Evolutionary conservation across 2,329 filamentous ascomycete species (phyloP).

Genomic region (Cladosporium sp.): DNA sequence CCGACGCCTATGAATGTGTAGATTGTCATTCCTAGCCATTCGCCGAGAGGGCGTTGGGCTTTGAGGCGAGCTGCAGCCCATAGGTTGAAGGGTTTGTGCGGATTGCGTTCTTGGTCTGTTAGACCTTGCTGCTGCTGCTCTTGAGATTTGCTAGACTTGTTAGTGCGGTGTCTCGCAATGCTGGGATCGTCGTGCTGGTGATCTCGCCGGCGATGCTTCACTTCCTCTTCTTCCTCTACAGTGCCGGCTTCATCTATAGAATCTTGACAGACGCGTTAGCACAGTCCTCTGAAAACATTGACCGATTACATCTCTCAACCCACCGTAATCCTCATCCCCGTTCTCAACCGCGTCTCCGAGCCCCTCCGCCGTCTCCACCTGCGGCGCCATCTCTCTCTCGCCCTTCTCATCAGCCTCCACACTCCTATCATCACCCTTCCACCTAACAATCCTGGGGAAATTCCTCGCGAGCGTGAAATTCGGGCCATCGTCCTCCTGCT

Average conservation of each 20-base stretch:
- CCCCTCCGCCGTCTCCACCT: conserved; percentile 24
- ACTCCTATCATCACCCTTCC: conserved; percentile 19
- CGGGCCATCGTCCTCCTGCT: conserved; percentile 26
- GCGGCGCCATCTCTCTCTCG: conserved; percentile 31
- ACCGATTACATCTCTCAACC: background rate
- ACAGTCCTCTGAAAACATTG: no score
- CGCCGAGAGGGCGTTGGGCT: conserved; percentile 63
- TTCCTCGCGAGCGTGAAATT: conserved; percentile 32
- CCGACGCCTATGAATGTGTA: conserved; percentile 30
- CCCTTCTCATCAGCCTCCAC: conserved; percentile 29
- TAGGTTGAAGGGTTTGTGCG: conserved; percentile 34
- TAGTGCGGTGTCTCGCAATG: background rate
- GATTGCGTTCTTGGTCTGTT: background rate
- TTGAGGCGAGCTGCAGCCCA: conserved; percentile 58
- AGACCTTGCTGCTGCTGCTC: background rate
- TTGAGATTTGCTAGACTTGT: background rate
- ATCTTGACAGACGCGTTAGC: conserved; percentile 6
- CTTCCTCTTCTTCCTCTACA: conserved; percentile 14
- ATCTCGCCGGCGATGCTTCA: conserved; percentile 11
- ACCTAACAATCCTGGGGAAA: conserved; percentile 32
- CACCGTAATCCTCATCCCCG: conserved; percentile 7
- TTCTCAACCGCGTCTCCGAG: conserved; percentile 5
- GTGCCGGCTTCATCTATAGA: conserved; percentile 20
- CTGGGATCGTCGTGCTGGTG: background rate
- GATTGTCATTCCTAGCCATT: conserved; percentile 55